Conservation (phyloP, 768 basidiomycete species). For the Porpolomopsis calyptriformis region DNA sequence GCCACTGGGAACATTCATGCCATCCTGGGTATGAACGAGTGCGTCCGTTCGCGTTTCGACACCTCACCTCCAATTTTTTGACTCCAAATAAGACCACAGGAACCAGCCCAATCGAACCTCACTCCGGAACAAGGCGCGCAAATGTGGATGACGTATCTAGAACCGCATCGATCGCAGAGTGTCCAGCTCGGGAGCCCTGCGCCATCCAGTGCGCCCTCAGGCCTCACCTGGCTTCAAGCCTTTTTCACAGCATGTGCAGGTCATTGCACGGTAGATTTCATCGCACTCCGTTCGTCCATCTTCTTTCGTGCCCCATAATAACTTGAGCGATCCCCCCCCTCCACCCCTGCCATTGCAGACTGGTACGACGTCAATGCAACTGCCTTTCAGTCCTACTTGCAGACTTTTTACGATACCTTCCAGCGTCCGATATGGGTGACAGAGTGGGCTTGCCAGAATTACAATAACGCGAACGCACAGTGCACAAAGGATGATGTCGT, state of each 20-base stretch:
- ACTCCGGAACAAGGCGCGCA: slow-evolving; percentile 36
- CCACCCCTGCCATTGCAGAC: slow-evolving; percentile 17
- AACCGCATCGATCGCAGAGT: slow-evolving; percentile 37
- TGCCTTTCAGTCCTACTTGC: slow-evolving; percentile 35
- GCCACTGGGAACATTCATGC: slow-evolving; percentile 26
- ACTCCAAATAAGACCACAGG: slow-evolving; percentile 17
- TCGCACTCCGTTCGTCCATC: slow-evolving; percentile 37
- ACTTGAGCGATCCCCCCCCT: no score
- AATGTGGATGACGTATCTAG: slow-evolving; percentile 41
- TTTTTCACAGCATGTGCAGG: slow-evolving; percentile 40
- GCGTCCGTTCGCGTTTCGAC: neutral
- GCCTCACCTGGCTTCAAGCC: slow-evolving; percentile 44
- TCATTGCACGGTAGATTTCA: slow-evolving; percentile 46
- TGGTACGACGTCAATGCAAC: slow-evolving; percentile 46
- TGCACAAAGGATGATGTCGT: slow-evolving; percentile 36
- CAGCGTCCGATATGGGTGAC: slow-evolving; percentile 48
- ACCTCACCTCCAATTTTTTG: neutral
- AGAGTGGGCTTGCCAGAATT: slow-evolving; percentile 44
- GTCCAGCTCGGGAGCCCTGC: slow-evolving; percentile 45
- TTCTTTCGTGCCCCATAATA: neutral
- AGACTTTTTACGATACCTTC: slow-evolving; percentile 42
- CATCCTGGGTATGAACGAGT: slow-evolving; percentile 48
- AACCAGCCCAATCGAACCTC: slow-evolving; percentile 39
- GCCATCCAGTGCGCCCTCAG: slow-evolving; percentile 38
- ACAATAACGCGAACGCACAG: slow-evolving; percentile 24